phyloP scores from a whole-genome alignment of 116 monocot genomes.

The Phalaenopsis hybrid region DNA sequence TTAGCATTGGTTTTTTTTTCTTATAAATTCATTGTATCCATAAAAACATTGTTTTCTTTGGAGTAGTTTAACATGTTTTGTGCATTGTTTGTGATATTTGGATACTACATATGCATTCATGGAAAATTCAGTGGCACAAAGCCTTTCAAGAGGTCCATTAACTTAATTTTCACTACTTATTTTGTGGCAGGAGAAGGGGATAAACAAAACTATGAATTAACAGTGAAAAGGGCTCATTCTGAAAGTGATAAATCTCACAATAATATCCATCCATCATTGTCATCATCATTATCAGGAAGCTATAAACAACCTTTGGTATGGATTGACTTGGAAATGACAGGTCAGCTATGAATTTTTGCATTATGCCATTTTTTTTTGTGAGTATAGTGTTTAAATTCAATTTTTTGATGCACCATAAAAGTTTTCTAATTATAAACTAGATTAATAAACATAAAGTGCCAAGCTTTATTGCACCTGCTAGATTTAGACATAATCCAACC shows the following conservation, averaged over 20 bases:
- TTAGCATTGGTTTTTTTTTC: background rate
- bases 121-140: background rate
- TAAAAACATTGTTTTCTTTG: background rate
- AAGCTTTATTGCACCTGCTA: background rate
- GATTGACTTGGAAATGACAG: conserved; percentile 99
- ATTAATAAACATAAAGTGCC: background rate
- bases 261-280: background rate
- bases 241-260: background rate
- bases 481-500: background rate
- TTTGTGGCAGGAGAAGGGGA: background rate
- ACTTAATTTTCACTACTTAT: background rate
- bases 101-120: background rate
- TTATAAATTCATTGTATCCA: background rate
- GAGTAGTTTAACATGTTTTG: too few species aligned
- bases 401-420: background rate
- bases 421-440: background rate
- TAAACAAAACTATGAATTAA: background rate
- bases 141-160: background rate
- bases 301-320: conserved; percentile 80
- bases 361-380: background rate
- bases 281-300: conserved; percentile 14
- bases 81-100: background rate
- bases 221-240: conserved; percentile 1
- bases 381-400: background rate
- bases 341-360: conserved; percentile 22